A percentile compares a stretch with the other conserved stretches of the same genome.
These are phyloP conservation scores for Mycena floridula DNA, from an alignment of 768 basidiomycete species.

Conservation along the genomic window DNA sequence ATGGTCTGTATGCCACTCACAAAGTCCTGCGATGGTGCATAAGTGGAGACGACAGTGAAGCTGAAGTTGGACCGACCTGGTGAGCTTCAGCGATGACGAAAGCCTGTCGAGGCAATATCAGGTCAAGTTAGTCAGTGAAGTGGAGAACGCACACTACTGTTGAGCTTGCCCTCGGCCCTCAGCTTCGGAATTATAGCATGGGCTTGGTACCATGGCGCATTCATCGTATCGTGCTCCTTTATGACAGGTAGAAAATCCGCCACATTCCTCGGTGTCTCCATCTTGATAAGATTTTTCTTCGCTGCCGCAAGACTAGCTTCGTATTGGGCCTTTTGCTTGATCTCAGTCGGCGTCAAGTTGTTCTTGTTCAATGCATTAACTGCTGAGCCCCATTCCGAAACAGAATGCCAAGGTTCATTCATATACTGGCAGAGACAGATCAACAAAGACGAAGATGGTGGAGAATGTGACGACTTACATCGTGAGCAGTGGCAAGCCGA, in stretches of 20 bases:
- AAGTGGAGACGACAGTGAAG: no score
- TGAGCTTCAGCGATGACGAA: constrained; percentile 14
- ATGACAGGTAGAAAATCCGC: neutral
- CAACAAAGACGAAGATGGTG: neutral
- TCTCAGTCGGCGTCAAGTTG: constrained; percentile 5
- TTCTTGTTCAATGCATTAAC: constrained; percentile 8
- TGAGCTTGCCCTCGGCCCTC: constrained; percentile 1
- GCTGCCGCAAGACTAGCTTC: constrained; percentile 7
- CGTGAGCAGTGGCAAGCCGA: constrained; percentile 10
- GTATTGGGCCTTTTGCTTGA: constrained; percentile 11
- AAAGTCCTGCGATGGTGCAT: constrained; percentile 3
- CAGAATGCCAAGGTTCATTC: neutral
- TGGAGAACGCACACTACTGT: constrained; percentile 4
- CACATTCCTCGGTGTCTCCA: neutral
- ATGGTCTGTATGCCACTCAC: constrained; percentile 7
- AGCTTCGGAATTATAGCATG: constrained; percentile 6
- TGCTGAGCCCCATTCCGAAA: constrained; percentile 10
- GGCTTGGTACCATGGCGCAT: constrained; percentile 15
- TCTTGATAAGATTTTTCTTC: neutral
- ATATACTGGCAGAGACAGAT: no score
- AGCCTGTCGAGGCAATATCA: constrained; percentile 7
- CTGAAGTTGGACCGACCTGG: constrained; percentile 6
- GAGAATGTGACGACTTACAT: constrained; percentile 7
- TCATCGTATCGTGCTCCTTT: neutral
- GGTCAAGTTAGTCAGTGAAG: neutral